A percentile compares a stretch with the other conserved stretches of the same genome.
Evolutionary conservation across 306 rosid species (phyloP).

Genomic region (Castanopsis chinensis): DNA sequence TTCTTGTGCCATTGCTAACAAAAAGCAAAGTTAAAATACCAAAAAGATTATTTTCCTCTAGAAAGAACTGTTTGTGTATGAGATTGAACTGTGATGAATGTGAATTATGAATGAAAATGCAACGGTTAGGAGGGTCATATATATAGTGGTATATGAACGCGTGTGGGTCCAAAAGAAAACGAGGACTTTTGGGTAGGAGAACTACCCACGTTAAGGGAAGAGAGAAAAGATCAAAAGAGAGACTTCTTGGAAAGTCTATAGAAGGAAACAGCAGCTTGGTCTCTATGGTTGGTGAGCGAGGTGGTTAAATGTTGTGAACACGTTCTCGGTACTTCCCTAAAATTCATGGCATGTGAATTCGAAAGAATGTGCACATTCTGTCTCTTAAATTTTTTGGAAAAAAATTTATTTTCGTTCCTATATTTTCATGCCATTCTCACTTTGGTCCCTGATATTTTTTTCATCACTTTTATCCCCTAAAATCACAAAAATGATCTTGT

Average conservation of each 20-base stretch:
- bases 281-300: neutral
- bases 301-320: too few relatives aligned
- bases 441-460: too few relatives aligned
- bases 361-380: too few relatives aligned
- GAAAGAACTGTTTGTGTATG: too few relatives aligned
- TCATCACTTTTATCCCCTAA: too few relatives aligned
- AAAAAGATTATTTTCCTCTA: too few relatives aligned
- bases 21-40: neutral
- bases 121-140: neutral
- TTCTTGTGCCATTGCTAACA: constrained; percentile 32
- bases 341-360: too few relatives aligned
- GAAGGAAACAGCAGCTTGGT: neutral
- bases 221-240: neutral
- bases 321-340: too few relatives aligned
- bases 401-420: too few relatives aligned
- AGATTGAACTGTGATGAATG: neutral
- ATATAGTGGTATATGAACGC: neutral
- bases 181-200: constrained; percentile 10
- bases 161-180: constrained; percentile 10
- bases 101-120: neutral
- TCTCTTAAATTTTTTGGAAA: too few relatives aligned
- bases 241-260: neutral
- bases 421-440: too few relatives aligned
- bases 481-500: too few relatives aligned
- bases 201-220: neutral